phyloP scores from a whole-genome alignment of 345 rosid species.

The Triadica sebifera region DNA sequence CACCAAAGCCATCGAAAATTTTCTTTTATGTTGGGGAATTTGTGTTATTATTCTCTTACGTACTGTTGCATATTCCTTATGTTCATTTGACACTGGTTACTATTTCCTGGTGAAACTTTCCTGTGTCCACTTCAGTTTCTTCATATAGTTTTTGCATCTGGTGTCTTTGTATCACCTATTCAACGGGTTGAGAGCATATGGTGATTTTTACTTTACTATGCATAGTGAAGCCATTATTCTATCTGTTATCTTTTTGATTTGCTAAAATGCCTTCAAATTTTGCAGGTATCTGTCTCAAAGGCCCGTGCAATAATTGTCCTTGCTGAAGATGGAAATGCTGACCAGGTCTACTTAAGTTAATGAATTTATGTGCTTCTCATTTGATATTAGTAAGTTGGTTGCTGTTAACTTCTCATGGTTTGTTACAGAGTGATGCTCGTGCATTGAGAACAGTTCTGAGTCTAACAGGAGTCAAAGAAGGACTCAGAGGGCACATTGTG shows the following conservation, averaged over 20 bases:
- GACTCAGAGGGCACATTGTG: constrained; percentile 67
- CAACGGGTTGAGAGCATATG: background rate
- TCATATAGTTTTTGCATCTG: constrained; percentile 10
- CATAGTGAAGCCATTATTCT: constrained; percentile 9
- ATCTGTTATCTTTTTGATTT: constrained; percentile 6
- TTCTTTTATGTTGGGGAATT: no score
- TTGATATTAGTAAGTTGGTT: constrained; percentile 17
- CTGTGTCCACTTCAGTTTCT: background rate
- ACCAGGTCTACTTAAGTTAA: constrained; percentile 53
- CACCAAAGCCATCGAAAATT: no score
- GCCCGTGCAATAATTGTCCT: constrained; percentile 70
- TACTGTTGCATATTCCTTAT: no score
- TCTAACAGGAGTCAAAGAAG: constrained; percentile 72
- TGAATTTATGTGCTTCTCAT: constrained; percentile 8
- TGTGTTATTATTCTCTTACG: no score
- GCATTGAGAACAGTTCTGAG: constrained; percentile 77
- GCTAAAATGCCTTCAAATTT: constrained; percentile 16
- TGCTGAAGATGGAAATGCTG: constrained; percentile 80
- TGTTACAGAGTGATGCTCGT: constrained; percentile 70
- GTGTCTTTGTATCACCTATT: background rate
- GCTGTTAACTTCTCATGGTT: constrained; percentile 19
- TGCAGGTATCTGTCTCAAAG: constrained; percentile 73
- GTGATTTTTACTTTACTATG: constrained; percentile 2
- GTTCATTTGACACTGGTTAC: no score
- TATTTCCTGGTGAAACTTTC: background rate